phyloP scores from a whole-genome alignment of 176 grass and related monocot species.

The Eleusine indica region DNA sequence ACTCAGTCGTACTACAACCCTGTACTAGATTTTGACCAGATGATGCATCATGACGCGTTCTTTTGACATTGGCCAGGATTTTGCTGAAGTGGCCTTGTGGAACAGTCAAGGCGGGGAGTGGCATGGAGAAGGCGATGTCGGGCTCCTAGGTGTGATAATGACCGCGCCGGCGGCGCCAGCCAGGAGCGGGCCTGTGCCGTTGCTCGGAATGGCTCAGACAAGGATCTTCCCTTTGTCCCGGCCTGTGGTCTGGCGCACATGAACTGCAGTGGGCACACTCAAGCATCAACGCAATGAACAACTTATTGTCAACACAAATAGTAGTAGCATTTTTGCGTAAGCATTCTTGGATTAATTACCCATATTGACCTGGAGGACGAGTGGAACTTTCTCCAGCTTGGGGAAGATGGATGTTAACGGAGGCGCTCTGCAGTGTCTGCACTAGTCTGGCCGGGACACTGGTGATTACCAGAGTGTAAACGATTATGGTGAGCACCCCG shows the following conservation, averaged over 20 bases:
- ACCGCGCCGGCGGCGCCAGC: conserved; percentile 9
- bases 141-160: background rate
- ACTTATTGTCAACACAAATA: background rate
- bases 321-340: background rate
- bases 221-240: conserved; percentile 24
- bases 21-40: background rate
- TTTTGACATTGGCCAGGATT: conserved; percentile 6
- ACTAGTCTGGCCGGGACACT: too few species aligned
- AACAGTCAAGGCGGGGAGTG: background rate
- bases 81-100: accelerated
- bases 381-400: background rate
- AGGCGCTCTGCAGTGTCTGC: too few species aligned
- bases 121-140: background rate
- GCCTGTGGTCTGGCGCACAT: background rate
- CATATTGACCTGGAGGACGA: background rate
- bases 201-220: background rate
- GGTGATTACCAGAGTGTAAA: too few species aligned
- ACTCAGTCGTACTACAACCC: background rate
- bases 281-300: background rate
- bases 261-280: background rate
- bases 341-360: conserved; percentile 14
- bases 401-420: background rate
- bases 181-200: background rate
- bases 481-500: conserved; percentile 3
- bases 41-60: background rate